Percentiles rank a stretch among this genome's conserved stretches.
Evolutionary conservation across 78 protist genomes (phyloP).

Genomic region (Dictyostelium firmibasis): DNA sequence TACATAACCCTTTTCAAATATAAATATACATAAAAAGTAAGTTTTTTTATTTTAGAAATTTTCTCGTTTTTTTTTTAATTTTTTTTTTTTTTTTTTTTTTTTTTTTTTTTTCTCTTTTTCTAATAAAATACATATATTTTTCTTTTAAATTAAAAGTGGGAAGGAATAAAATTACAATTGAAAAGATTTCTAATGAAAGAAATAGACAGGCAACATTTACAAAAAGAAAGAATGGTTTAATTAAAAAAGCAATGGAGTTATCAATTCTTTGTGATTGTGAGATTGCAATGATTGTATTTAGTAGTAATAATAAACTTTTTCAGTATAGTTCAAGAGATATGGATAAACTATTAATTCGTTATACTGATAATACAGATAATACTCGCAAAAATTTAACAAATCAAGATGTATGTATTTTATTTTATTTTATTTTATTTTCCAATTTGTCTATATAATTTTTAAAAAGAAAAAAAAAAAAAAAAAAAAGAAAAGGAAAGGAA

Average conservation of each 20-base stretch:
- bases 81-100: background rate
- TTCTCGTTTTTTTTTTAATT: background rate
- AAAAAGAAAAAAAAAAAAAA: too few species aligned
- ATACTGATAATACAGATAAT: conserved; percentile 63
- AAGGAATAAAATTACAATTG: conserved; percentile 83
- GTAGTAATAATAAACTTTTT: conserved; percentile 76
- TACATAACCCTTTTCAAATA: background rate
- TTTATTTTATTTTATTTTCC: background rate
- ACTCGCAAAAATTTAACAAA: conserved; percentile 44
- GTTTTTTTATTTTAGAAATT: background rate
- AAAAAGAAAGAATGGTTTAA: conserved; percentile 90
- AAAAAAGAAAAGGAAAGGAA: too few species aligned
- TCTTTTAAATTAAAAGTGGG: conserved; percentile 58
- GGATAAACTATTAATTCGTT: conserved; percentile 66
- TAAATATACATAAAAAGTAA: background rate
- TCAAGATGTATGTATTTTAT: conserved; percentile 36
- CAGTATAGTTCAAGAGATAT: conserved; percentile 74
- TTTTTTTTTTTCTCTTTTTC: background rate
- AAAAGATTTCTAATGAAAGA: conserved; percentile 83
- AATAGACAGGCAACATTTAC: conserved; percentile 89
- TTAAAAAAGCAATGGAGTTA: conserved; percentile 93
- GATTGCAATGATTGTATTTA: conserved; percentile 85
- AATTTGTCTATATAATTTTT: too few species aligned
- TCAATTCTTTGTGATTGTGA: conserved; percentile 89
- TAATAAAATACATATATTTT: background rate